A percentile compares a stretch with the other conserved stretches of the same genome.
phyloP scores from a whole-genome alignment of 1,139 yeast species.

The Zygosaccharomyces pseudobailii region DNA sequence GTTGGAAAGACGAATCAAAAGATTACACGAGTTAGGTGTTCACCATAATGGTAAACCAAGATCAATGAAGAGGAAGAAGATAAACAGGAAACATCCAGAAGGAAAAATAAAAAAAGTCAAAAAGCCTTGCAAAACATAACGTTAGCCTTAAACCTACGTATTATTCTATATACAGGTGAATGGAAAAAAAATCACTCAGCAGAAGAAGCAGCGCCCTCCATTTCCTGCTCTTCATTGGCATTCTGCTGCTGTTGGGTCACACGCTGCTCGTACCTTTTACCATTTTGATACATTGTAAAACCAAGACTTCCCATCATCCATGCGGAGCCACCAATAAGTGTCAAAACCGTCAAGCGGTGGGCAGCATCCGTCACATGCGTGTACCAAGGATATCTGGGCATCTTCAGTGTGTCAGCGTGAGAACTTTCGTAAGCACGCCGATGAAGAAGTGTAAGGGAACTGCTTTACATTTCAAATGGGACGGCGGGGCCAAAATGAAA shows the following conservation, averaged over 20 bases:
- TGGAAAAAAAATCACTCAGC: conserved; percentile 8
- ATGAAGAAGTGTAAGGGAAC: not conserved
- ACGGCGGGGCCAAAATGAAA: not conserved
- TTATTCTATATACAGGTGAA: conserved; percentile 8
- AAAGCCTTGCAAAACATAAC: not conserved
- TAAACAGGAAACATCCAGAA: not conserved
- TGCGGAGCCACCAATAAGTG: conserved; percentile 66
- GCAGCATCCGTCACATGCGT: conserved; percentile 71
- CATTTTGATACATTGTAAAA: conserved; percentile 59
- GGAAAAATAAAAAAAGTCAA: conserved; percentile 4
- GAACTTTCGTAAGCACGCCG: too few relatives aligned
- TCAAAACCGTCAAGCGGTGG: conserved; percentile 77
- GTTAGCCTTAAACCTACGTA: not conserved
- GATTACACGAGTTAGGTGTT: conserved; percentile 36
- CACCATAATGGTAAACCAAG: conserved; percentile 48
- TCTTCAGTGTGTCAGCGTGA: conserved; percentile 14
- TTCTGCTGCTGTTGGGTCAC: conserved; percentile 35
- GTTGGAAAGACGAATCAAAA: conserved; percentile 37
- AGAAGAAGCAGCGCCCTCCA: conserved; percentile 15
- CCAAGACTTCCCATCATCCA: conserved; percentile 57
- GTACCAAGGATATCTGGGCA: conserved; percentile 64
- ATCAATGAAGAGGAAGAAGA: conserved; percentile 31
- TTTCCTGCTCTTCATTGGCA: conserved; percentile 8
- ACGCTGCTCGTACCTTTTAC: conserved; percentile 43
- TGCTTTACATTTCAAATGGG: conserved; percentile 1